Evolutionary conservation across 2,329 filamentous ascomycete genomes (phyloP), one percentile per base, ranked within the genome.

Genomic region (Blumeriella jaapii): DNA sequence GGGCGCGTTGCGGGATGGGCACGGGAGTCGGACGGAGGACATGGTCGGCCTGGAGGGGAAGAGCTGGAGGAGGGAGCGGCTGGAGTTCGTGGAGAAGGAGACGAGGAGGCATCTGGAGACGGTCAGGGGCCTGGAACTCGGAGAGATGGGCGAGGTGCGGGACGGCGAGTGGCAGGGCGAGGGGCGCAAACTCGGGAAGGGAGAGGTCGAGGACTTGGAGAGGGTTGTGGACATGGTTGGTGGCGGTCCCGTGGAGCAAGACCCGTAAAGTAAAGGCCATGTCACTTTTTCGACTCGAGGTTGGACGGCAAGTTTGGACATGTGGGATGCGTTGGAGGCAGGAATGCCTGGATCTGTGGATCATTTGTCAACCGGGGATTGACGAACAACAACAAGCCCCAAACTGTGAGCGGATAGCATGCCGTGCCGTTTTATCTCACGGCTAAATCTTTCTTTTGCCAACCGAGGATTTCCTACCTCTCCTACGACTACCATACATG

Each of bases 71-170:
- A 70, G 76, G 34, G 77, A 91, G 55, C 67, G 89, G 41, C 68
- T 79, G 38, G 71, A 81, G 46, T 96, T 96, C 55, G 77, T 96
- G 31, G 87, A 95, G 59, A 70, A 71, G 35, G 78, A 86, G 51
- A 82, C 83, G 32, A 67, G 74, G 47, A 69, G 81, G 40, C 82
- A 93, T 55, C 62, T 95, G 25, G 83, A 93, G 61, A 68, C 61
- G 17, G 64, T 74, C 28, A 64, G 75, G 29, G 81, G 81, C 0
- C 60, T 87, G 38, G 78, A 84, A 49, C 55, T 81, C 20, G 75
- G 71, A 2, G 55, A 61, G 4, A 61, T 69, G 40, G 76, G 76
- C 8, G 75, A 75, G 50, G 67, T 79, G 30, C 65, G 70, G 40
- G 74, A 78, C 50, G 75, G 74, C 8, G 72, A 78, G 54, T 75